These are phyloP conservation scores for Hyaloscypha variabilis DNA, from an alignment of 495 filamentous ascomycete genomes.

Conservation along the genomic window DNA sequence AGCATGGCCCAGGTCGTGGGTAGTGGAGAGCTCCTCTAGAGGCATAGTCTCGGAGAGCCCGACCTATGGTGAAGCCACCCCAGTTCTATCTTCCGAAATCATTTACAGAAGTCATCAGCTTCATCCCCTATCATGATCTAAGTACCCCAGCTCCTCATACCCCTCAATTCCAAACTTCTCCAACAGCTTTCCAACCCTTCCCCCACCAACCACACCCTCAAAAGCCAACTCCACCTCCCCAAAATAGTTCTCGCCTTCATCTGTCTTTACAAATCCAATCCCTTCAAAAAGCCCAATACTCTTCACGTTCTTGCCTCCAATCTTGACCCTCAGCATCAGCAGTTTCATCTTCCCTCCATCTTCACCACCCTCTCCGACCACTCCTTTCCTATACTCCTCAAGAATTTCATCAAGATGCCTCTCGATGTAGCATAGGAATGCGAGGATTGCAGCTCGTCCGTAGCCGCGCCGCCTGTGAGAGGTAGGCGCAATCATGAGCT, in stretches of 20 bases:
- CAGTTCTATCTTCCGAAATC: too few relatives aligned
- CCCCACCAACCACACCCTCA: slow-evolving; percentile 37
- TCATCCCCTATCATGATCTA: not conserved
- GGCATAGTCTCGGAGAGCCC: too few relatives aligned
- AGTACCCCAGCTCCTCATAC: slow-evolving; percentile 47
- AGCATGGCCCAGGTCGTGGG: too few relatives aligned
- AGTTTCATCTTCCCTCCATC: slow-evolving; percentile 7
- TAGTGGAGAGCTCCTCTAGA: too few relatives aligned
- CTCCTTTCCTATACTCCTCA: slow-evolving; percentile 54
- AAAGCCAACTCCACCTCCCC: slow-evolving; percentile 47
- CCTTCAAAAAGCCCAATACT: slow-evolving; percentile 65
- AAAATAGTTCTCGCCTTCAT: slow-evolving; percentile 62
- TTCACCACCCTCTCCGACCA: not conserved
- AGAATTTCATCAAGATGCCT: slow-evolving; percentile 53
- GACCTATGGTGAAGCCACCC: too few relatives aligned
- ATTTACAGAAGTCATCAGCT: too few relatives aligned
- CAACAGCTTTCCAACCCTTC: slow-evolving; percentile 31
- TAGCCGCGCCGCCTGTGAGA: slow-evolving; percentile 61
- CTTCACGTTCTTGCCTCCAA: slow-evolving; percentile 53
- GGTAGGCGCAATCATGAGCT: slow-evolving; percentile 82
- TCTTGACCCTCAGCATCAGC: slow-evolving; percentile 57
- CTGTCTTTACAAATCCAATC: slow-evolving; percentile 53
- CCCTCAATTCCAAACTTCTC: slow-evolving; percentile 37
- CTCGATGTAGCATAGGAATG: slow-evolving; percentile 69
- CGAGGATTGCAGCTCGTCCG: slow-evolving; percentile 64